These are phyloP conservation scores for Podila epigama DNA, from an alignment of 192 early-diverging fungal genomes.

Conservation along the genomic window DNA sequence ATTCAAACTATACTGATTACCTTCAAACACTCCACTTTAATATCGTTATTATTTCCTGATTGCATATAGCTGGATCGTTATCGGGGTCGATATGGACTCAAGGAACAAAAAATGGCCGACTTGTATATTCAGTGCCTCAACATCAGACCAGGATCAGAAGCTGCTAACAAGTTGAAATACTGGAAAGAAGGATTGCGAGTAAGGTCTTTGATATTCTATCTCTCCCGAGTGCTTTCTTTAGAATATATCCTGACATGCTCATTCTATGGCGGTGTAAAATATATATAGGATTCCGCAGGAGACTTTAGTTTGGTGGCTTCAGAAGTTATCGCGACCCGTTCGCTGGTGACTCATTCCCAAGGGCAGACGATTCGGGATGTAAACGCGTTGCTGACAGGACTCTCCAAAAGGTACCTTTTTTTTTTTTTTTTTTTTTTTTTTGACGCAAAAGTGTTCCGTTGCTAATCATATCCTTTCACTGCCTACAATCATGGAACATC, in stretches of 20 bases:
- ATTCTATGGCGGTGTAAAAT: no score
- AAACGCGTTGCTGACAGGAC: constrained; percentile 52
- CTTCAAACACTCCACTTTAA: no score
- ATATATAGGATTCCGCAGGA: constrained; percentile 61
- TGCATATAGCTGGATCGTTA: constrained; percentile 58
- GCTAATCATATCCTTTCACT: no score
- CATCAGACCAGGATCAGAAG: constrained; percentile 61
- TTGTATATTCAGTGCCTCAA: constrained; percentile 68
- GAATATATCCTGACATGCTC: no score
- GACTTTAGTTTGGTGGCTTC: constrained; percentile 68
- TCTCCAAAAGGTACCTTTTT: constrained; percentile 24
- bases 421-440: background rate
- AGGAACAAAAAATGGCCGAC: constrained; percentile 71
- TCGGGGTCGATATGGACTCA: constrained; percentile 69
- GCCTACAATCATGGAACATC: no score
- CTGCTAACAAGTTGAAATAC: constrained; percentile 63
- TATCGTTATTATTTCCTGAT: background rate
- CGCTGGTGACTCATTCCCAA: constrained; percentile 52
- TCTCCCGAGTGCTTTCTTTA: no score
- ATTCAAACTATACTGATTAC: background rate
- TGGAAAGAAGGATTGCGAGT: constrained; percentile 60
- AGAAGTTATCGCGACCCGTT: constrained; percentile 56
- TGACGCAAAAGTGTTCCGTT: background rate
- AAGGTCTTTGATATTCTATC: background rate
- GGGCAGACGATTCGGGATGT: constrained; percentile 68